Conservation (phyloP, 2,329 filamentous ascomycete species). For the Talaromyces sp. region DNA sequence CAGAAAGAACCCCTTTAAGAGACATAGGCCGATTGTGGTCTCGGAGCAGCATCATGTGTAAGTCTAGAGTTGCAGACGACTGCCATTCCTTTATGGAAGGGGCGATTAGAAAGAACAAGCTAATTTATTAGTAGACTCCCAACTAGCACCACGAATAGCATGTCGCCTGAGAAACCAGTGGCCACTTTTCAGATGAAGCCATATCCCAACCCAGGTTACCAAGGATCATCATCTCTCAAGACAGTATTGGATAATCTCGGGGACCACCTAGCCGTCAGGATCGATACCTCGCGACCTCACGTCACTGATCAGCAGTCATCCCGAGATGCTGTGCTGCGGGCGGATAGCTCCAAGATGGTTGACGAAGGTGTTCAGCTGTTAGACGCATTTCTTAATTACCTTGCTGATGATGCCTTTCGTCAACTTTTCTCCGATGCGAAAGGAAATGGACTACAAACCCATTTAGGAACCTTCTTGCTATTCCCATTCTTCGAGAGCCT, state of each 20-base stretch:
- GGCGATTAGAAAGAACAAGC: not conserved
- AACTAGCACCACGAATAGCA: not conserved
- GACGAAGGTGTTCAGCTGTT: slow-evolving; percentile 10
- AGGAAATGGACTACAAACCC: slow-evolving; percentile 1
- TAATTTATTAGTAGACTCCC: not conserved
- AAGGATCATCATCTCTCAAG: slow-evolving; percentile 13
- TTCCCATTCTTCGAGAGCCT: slow-evolving; percentile 13
- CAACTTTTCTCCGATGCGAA: slow-evolving; percentile 8
- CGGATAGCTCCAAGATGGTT: slow-evolving; percentile 14
- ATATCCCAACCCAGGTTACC: slow-evolving; percentile 13
- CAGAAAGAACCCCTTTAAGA: slow-evolving; percentile 11
- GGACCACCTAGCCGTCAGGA: slow-evolving; percentile 5
- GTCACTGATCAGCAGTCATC: slow-evolving; percentile 8
- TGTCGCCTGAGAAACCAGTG: slow-evolving; percentile 4
- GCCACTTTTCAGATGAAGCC: slow-evolving; percentile 14
- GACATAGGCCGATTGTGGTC: slow-evolving; percentile 6
- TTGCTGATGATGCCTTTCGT: slow-evolving; percentile 6
- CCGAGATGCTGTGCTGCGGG: slow-evolving; percentile 12
- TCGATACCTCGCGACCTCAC: slow-evolving; percentile 5
- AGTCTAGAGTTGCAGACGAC: not conserved
- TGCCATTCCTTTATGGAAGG: not conserved
- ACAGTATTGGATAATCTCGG: slow-evolving; percentile 12
- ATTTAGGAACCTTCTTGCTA: slow-evolving; percentile 9
- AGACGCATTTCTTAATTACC: slow-evolving; percentile 10
- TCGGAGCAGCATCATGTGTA: slow-evolving; percentile 4